Evolutionary conservation across 1,284 basidiomycete genomes (phyloP), one percentile per base, ranked within the genome.

Genomic region (Cyathus pygmaeus): DNA sequence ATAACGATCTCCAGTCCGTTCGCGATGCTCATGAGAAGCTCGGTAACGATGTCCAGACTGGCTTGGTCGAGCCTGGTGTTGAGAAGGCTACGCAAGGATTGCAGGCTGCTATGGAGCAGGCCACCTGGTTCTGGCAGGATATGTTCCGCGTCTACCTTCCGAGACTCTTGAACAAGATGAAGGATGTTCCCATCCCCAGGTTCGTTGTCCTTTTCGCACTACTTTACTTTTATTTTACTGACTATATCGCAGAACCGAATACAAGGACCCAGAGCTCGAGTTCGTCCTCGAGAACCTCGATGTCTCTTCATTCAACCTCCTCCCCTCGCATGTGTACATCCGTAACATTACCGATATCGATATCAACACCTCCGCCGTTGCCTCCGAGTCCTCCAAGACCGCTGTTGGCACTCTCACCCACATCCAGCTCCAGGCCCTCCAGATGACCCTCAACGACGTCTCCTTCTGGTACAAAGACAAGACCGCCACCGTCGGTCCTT

Each of bases 391-490:
- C 11, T 81, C 85, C 0, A 79, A 78, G 50, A 86, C 86, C 3
- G 73, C 85, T 1, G 72, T 90, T 33, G 88, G 89, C 49, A 82
- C 87, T 0, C 80, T 89, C 60, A 91, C 89, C 0, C 88, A 89
- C 51, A 77, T 91, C 26, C 85, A 84, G 47, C 75, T 88, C 19
- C 87, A 89, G 62, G 90, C 87, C 1, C 71, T 92, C 0, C 89
- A 89, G 65, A 80, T 92, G 24, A 67, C 77, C 13, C 81, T 91
- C 44, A 77, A 81, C 59, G 87, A 92, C 44, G 83, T 91, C 0
- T 90, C 90, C 1, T 92, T 92, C 79, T 91, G 84, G 74, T 91
- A 89, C 74, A 82, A 82, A 41, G 89, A 92, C 73, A 87, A 89
- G 67, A 77, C 73, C 0, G 76, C 85, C 3, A 66, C 69, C 15